Evolutionary conservation across 2,329 filamentous ascomycete genomes (phyloP).

Genomic region (Colletotrichum chlorophyti): DNA sequence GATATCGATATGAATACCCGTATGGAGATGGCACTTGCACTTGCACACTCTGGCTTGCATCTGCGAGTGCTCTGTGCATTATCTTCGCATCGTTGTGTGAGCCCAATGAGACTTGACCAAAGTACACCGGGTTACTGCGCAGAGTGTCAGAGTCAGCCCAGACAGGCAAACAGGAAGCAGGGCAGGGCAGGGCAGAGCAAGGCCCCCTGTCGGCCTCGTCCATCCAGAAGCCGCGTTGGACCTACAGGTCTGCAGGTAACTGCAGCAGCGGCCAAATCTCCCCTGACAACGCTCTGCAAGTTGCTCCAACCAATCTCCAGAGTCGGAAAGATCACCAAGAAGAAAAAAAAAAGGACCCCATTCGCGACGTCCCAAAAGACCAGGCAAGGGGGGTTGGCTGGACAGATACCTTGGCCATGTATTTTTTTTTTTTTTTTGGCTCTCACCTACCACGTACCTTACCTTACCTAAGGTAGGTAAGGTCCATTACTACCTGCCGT

Average conservation of each 20-base stretch:
- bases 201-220: conserved; percentile 22
- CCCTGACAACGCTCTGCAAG: conserved; percentile 40
- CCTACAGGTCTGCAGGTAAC: conserved; percentile 20
- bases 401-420: too few species aligned
- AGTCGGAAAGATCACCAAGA: conserved; percentile 5
- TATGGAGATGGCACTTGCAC: conserved; percentile 7
- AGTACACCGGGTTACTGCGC: too few species aligned
- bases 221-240: conserved; percentile 17
- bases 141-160: conserved; percentile 2
- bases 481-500: too few species aligned
- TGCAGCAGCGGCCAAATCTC: conserved; percentile 37
- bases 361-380: too few species aligned
- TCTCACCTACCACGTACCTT: too few species aligned
- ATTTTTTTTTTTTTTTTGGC: too few species aligned
- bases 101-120: too few species aligned
- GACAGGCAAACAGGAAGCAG: conserved; percentile 16
- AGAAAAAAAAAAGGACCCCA: too few species aligned
- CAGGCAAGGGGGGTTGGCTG: too few species aligned
- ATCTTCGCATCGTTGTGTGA: neutral
- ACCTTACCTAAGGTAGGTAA: too few species aligned
- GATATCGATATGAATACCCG: too few species aligned
- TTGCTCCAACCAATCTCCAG: neutral
- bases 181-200: neutral
- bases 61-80: conserved; percentile 14
- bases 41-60: conserved; percentile 5